Percentiles rank a stretch among this genome's conserved stretches.
Evolutionary conservation across 2,329 filamentous ascomycete genomes (phyloP).

Genomic region (Alternaria tenuissima): DNA sequence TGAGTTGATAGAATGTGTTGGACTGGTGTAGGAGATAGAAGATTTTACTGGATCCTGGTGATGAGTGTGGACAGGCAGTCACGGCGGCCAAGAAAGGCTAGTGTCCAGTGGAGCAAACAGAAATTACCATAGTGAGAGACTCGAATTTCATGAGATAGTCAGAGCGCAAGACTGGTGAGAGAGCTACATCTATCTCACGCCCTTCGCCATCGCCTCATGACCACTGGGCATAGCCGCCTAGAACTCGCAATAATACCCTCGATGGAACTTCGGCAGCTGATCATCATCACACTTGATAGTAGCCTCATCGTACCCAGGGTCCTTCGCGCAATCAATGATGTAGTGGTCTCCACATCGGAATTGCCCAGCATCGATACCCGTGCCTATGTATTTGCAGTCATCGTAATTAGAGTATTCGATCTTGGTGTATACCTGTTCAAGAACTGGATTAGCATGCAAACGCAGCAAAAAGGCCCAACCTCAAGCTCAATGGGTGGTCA

Average conservation of each 20-base stretch:
- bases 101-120: neutral
- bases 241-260: neutral
- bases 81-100: neutral
- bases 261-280: neutral
- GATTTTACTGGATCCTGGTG: neutral
- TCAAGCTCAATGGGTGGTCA: neutral
- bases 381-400: neutral
- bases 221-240: neutral
- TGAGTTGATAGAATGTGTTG: neutral
- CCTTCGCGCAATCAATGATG: neutral
- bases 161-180: neutral
- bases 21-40: neutral
- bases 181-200: neutral
- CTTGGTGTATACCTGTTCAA: neutral
- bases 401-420: neutral
- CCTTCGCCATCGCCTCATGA: neutral
- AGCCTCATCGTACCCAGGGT: neutral
- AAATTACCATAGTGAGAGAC: neutral
- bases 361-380: neutral
- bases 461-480: neutral
- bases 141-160: neutral
- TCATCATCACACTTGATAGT: neutral
- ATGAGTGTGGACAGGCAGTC: neutral
- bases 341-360: neutral
- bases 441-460: neutral